Evolutionary conservation across 345 rosid genomes (phyloP), one percentile per base, ranked within the genome.

Genomic region (Noccaea bulbosa): DNA sequence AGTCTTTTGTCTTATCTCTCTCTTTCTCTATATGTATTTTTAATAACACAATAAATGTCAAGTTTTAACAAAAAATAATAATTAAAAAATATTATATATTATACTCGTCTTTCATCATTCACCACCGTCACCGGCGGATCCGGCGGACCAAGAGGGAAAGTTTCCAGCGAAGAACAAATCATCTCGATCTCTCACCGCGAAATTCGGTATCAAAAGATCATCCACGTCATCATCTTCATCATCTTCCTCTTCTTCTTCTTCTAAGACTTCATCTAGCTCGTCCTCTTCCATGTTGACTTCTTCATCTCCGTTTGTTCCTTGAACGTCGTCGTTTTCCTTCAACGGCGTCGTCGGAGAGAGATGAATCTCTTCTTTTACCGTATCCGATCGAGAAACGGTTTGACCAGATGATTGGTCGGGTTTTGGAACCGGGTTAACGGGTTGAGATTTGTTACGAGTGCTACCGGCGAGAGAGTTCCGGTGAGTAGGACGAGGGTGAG

Each of bases 381-480:
- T 15, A 16, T 24, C 43, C 0, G 63, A 3, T 4, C 52, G 16
- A 15, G n/a, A 8, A 17, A 46, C 46, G 4, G 40, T 51, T 32
- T 66, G 66, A 50, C 57, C 58, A 4, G 74, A 46, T 37, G 73
- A 3, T 43, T 37, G 14, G 5, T 75, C 53, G 8, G 65, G 51
- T 81, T 24, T 61, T 17, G 72, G 69, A 39, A 52, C 40, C 46
- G 38, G 80, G 66, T 65, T 72, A 67, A 53, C 56, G 76, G 32
- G 69, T 30, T 51, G 72, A 38, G 47, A 84, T 67, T 88, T 90
- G 80, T 71, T 84, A 9, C 98, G 81, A 11, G 93, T 86, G 27
- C 88, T 93, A 2, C 98, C 97, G 20, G 97, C 97, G 20, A 93
- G 94, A 16, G 98, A 88, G 79, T 87, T 91, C 74, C 94, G 87